Conservation (phyloP, 164 flowering plant species). For the Warburgia ugandensis region DNA sequence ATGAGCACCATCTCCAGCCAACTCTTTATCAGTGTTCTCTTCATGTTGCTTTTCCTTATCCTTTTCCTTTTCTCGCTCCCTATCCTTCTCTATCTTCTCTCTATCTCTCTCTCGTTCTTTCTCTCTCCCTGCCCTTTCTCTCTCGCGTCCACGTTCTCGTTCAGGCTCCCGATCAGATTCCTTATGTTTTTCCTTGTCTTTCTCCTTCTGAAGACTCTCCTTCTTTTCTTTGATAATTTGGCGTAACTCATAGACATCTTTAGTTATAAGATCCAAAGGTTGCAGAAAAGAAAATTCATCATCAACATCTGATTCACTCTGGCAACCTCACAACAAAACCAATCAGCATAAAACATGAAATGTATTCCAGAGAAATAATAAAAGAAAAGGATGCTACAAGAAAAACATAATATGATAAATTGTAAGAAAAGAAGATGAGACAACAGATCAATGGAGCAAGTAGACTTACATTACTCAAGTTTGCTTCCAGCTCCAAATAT, state of each 20-base stretch:
- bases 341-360: neutral
- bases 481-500: conserved; percentile 94
- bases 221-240: conserved; percentile 72
- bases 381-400: neutral
- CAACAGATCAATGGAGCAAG: conserved; percentile 5
- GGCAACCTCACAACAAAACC: conserved; percentile 25
- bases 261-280: conserved; percentile 92
- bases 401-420: neutral
- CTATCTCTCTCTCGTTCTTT: conserved; percentile 23
- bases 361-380: neutral
- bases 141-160: conserved; percentile 25
- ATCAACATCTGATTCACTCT: conserved; percentile 82
- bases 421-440: neutral
- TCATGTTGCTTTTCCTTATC: conserved; percentile 52
- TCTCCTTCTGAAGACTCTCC: conserved; percentile 47
- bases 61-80: conserved; percentile 23
- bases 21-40: conserved; percentile 32
- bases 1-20: conserved; percentile 38
- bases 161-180: conserved; percentile 24
- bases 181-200: conserved; percentile 44
- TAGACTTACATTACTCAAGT: conserved; percentile 63
- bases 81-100: conserved; percentile 22
- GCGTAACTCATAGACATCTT: conserved; percentile 65
- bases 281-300: conserved; percentile 89
- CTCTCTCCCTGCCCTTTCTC: conserved; percentile 17